Evolutionary conservation across 306 rosid species (phyloP).

Genomic region (Quercus robur): DNA sequence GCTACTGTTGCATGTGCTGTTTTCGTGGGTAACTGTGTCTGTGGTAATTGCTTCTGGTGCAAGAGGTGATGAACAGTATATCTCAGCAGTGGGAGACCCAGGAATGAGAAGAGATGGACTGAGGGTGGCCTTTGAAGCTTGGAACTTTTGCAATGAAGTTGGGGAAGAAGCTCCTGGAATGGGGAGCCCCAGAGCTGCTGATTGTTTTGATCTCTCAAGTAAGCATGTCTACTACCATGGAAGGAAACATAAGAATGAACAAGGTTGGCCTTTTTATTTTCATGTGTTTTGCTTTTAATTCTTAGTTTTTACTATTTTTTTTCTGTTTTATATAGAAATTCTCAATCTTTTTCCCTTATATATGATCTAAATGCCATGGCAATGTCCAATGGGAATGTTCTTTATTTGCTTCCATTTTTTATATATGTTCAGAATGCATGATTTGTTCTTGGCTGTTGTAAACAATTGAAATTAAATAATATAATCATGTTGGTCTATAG

Average conservation of each 20-base stretch:
- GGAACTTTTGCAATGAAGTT: conserved; percentile 95
- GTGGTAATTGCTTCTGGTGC: conserved; percentile 18
- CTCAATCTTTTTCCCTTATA: neutral
- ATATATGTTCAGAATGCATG: neutral
- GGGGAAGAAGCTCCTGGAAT: conserved; percentile 69
- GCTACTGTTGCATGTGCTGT: conserved; percentile 20
- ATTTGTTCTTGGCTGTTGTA: neutral
- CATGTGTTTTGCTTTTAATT: neutral
- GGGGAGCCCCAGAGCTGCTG: conserved; percentile 87
- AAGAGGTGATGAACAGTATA: conserved; percentile 14
- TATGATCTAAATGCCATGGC: neutral
- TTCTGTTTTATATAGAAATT: neutral
- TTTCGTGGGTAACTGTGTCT: conserved; percentile 28
- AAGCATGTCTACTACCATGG: neutral
- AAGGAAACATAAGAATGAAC: neutral
- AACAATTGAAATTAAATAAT: neutral
- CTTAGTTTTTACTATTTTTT: neutral
- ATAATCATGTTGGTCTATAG: neutral
- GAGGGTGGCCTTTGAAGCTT: conserved; percentile 86
- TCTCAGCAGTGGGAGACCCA: conserved; percentile 76
- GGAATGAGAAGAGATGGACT: conserved; percentile 76
- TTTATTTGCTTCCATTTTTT: neutral
- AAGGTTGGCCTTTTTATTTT: neutral
- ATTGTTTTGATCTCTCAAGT: conserved; percentile 74
- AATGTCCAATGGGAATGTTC: neutral